phyloP scores from a whole-genome alignment of 441 rosid genomes.

The Pelargonium cotyledonis region DNA sequence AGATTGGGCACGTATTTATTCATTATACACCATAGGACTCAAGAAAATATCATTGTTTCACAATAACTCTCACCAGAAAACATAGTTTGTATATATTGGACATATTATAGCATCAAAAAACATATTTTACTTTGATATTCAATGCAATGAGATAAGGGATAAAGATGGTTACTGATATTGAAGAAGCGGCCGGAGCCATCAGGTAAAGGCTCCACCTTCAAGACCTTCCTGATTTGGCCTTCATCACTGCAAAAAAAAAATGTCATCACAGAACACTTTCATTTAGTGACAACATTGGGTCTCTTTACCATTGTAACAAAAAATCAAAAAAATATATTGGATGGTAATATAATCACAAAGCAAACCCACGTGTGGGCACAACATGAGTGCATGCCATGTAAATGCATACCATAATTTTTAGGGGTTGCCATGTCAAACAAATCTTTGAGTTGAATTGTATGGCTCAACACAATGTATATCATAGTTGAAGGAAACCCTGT shows the following conservation, averaged over 20 bases:
- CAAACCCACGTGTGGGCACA: too few relatives aligned
- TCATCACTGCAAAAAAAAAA: conserved; percentile 53
- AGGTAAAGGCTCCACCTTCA: conserved; percentile 91
- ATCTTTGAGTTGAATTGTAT: too few relatives aligned
- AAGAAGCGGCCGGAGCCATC: conserved; percentile 95
- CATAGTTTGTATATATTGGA: background rate
- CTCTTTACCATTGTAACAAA: background rate
- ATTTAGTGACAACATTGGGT: background rate
- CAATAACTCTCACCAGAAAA: background rate
- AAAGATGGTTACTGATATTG: conserved; percentile 65
- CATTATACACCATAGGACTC: background rate
- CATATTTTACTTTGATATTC: background rate
- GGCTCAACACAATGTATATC: too few relatives aligned
- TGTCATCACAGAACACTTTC: background rate
- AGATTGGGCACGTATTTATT: too few relatives aligned
- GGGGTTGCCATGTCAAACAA: too few relatives aligned
- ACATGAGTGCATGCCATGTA: too few relatives aligned
- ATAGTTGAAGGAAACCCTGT: too few relatives aligned
- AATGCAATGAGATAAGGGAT: conserved; percentile 15
- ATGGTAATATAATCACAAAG: too few relatives aligned
- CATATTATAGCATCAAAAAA: background rate
- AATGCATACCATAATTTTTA: too few relatives aligned
- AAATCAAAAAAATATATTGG: too few relatives aligned
- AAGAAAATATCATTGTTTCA: background rate
- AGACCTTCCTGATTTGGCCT: conserved; percentile 82